Evolutionary conservation across 129 eudicot species (phyloP).

Genomic region (Saposhnikovia divaricata): DNA sequence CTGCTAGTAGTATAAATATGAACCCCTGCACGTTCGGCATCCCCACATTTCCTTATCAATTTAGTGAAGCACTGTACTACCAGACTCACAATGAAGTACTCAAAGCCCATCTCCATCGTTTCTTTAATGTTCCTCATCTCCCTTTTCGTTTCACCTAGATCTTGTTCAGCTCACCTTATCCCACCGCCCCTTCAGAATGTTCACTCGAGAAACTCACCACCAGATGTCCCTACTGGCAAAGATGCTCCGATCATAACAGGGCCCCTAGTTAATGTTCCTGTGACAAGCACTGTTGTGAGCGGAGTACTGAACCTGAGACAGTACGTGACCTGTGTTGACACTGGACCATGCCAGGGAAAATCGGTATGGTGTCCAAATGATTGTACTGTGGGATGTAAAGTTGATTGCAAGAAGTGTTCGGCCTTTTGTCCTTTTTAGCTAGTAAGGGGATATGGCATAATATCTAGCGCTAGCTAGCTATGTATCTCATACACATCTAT

Average conservation of each 20-base stretch:
- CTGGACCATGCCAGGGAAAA: neutral
- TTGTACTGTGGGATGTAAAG: neutral
- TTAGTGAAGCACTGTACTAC: neutral
- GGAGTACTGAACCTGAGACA: neutral
- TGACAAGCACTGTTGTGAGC: neutral
- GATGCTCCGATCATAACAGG: neutral
- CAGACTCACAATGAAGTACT: neutral
- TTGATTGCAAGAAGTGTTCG: neutral
- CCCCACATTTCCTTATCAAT: neutral
- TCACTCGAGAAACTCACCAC: neutral
- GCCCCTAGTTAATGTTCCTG: neutral
- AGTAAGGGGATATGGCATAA: too few species aligned
- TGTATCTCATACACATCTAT: too few species aligned
- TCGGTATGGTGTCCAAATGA: neutral
- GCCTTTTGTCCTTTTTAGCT: neutral
- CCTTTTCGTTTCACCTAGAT: neutral
- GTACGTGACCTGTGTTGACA: neutral
- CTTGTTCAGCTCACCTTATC: neutral
- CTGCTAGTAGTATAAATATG: neutral
- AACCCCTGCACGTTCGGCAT: neutral
- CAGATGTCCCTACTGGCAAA: neutral
- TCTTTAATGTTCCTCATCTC: neutral
- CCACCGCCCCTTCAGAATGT: neutral
- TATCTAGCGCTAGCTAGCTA: too few species aligned
- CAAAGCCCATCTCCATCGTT: neutral